Conservation (phyloP, 306 rosid genomes). For the Quercus berberidifolia region DNA sequence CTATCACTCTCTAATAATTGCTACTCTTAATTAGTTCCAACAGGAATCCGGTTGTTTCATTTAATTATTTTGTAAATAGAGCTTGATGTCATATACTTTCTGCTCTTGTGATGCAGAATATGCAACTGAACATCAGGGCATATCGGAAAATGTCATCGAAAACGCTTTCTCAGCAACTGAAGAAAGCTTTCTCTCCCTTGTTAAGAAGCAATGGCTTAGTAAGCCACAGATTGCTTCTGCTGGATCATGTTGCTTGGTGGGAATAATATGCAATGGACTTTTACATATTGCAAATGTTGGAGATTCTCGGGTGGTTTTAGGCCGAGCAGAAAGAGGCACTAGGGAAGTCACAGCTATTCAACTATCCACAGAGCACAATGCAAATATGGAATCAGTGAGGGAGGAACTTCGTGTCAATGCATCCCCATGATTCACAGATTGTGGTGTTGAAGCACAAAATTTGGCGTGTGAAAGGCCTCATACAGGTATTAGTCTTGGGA, state of each 20-base stretch:
- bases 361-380: slow-evolving; percentile 79
- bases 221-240: slow-evolving; percentile 68
- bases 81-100: neutral
- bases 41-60: neutral
- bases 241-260: slow-evolving; percentile 79
- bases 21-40: neutral
- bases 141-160: slow-evolving; percentile 58
- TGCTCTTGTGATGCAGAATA: slow-evolving; percentile 42
- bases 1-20: neutral
- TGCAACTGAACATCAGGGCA: slow-evolving; percentile 47
- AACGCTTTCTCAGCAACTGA: slow-evolving; percentile 74
- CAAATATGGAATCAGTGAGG: slow-evolving; percentile 61
- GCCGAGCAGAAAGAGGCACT: slow-evolving; percentile 60
- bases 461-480: slow-evolving; percentile 94
- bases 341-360: slow-evolving; percentile 61
- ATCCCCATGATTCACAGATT: slow-evolving; percentile 66
- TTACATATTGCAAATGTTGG: slow-evolving; percentile 72
- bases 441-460: slow-evolving; percentile 62
- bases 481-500: slow-evolving; percentile 47
- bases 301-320: slow-evolving; percentile 71
- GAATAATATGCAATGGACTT: slow-evolving; percentile 62
- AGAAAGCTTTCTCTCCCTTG: slow-evolving; percentile 62
- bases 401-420: slow-evolving; percentile 50
- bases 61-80: neutral
- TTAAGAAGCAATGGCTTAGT: slow-evolving; percentile 61